A percentile compares a stretch with the other conserved stretches of the same genome.
Evolutionary conservation across 1,284 basidiomycete species (phyloP).

Genomic region (Rhodotorula sp.): DNA sequence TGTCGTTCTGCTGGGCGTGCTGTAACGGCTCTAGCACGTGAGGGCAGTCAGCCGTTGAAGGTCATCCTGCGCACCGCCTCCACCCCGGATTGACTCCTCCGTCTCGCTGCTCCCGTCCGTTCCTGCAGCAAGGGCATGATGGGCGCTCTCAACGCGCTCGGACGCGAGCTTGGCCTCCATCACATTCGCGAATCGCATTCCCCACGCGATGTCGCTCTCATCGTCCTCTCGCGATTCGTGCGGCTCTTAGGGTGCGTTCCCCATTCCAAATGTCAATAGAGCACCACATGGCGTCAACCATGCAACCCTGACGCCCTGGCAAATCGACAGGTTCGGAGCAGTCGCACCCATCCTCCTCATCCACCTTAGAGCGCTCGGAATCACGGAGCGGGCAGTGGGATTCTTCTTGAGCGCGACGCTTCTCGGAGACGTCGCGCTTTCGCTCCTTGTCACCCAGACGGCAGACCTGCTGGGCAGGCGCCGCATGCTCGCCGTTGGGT

Average conservation of each 20-base stretch:
- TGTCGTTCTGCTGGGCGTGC: too few relatives aligned
- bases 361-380: constrained; percentile 19
- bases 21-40: too few relatives aligned
- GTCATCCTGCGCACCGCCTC: too few relatives aligned
- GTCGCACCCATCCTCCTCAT: constrained; percentile 38
- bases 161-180: constrained; percentile 25
- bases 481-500: constrained; percentile 28
- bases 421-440: constrained; percentile 36
- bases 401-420: constrained; percentile 36
- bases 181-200: constrained; percentile 20
- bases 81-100: background rate
- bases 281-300: too few relatives aligned
- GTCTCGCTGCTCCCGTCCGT: background rate
- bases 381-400: constrained; percentile 26
- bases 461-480: constrained; percentile 33
- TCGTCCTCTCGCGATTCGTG: constrained; percentile 27
- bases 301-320: too few relatives aligned
- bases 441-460: constrained; percentile 35
- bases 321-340: constrained; percentile 39
- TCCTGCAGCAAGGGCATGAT: background rate
- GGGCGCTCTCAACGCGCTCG: background rate
- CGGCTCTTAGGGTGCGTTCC: constrained; percentile 30
- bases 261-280: too few relatives aligned
- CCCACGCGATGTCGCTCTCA: constrained; percentile 16
- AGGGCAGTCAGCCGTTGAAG: too few relatives aligned